Evolutionary conservation across 2,329 filamentous ascomycete species (phyloP), one percentile per base, ranked within the genome.

Genomic region (Fusarium nematophilum): DNA sequence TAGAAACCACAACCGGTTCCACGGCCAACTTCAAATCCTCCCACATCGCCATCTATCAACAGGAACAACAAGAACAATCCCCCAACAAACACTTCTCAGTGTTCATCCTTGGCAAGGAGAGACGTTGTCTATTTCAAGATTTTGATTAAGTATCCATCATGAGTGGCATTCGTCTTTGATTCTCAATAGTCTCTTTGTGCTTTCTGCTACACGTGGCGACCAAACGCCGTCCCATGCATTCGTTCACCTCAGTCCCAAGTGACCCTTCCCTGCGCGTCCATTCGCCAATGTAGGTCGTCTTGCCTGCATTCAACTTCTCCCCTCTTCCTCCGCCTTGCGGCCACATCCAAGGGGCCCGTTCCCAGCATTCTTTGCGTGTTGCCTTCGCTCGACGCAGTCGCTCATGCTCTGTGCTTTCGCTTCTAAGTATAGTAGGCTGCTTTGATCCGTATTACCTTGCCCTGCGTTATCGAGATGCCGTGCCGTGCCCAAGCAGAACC

Each of bases 171-270:
- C 37, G 33, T 68, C 37, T 61, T 69, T 69, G 38, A 67, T 69
- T 68, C 64, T 69, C 59, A 61, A 64, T 68, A 54, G 31, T 66
- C 45, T 68, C 56, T 68, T 66, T 64, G 53, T 66, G 53, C 36
- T 69, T 65, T 67, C 67, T 65, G 57, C 65, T 69, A 66, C 67
- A 67, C 57, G 39, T 66, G 58, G 57, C 65, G 61, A 64, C 56
- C 54, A 58, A 65, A 62, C 58, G 62, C 54, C 57, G 46, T 56
- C 61, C 53, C 47, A 68, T 62, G 57, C 51, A 62, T 61, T 53
- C 46, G 42, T 58, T 61, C 61, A 59, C 55, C 45, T 63, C 56
- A 50, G 58, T 64, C 46, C 42, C 61, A 40, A 54, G 53, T 62
- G 53, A 47, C 64, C 56, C 59, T 52, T 64, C 45, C 58, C 45